These are phyloP conservation scores for Cyclanthera cordifolia DNA, from an alignment of 306 rosid genomes.

Conservation along the genomic window DNA sequence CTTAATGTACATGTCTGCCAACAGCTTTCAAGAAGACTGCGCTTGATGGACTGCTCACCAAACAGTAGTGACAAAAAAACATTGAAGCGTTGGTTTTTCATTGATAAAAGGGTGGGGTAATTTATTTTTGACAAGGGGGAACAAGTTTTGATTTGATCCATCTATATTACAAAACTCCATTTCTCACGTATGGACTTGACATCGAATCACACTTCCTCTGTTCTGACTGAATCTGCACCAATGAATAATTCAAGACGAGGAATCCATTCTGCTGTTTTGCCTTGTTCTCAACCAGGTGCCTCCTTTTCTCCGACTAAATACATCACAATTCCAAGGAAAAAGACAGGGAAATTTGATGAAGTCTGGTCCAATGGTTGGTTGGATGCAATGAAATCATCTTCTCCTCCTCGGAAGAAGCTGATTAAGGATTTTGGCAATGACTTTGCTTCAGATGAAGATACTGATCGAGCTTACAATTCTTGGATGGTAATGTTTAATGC, in stretches of 20 bases:
- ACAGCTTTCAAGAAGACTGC: constrained; percentile 38
- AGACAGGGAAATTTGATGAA: constrained; percentile 53
- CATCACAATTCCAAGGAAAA: constrained; percentile 48
- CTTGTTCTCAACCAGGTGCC: constrained; percentile 51
- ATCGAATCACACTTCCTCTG: constrained; percentile 46
- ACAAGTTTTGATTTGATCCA: constrained; percentile 2
- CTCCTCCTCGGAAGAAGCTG: constrained; percentile 72
- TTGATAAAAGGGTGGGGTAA: constrained; percentile 80
- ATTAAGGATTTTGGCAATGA: constrained; percentile 31
- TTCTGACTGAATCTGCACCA: constrained; percentile 62
- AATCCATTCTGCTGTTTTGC: constrained; percentile 37
- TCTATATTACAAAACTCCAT: background rate
- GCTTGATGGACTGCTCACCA: constrained; percentile 71
- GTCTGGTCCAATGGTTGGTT: constrained; percentile 81
- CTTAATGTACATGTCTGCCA: background rate
- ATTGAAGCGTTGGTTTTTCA: constrained; percentile 87
- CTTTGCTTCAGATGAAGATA: constrained; percentile 52
- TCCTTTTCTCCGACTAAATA: constrained; percentile 39
- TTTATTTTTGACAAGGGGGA: too few species aligned
- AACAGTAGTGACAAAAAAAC: constrained; percentile 66
- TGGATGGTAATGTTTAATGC: constrained; percentile 47
- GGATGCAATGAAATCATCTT: constrained; percentile 91
- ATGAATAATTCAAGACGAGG: constrained; percentile 72
- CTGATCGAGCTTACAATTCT: constrained; percentile 37
- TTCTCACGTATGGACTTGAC: constrained; percentile 55